Evolutionary conservation across 2,329 filamentous ascomycete species (phyloP), one percentile per base, ranked within the genome.

Genomic region (Penicillium concentricum): DNA sequence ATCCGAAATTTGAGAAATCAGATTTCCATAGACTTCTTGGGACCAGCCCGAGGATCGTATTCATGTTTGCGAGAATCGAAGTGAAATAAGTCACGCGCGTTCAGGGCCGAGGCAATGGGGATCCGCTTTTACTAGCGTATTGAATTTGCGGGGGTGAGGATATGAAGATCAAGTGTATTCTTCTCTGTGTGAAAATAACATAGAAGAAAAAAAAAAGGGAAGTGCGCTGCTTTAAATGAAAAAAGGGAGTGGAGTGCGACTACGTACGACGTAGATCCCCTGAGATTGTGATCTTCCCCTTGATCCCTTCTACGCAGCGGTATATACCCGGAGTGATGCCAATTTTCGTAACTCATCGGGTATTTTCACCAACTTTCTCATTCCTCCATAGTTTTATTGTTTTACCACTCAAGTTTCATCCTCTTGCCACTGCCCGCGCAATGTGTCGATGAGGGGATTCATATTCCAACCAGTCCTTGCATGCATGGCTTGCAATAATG

Each of bases 401-500:
- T n/a, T n/a, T n/a, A n/a, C n/a, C n/a, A 5, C 12, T 32, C 13
- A 35, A n/a, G 28, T 22, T 22, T 47, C 56, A 9, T 57, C 55
- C 20, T 64, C 65, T 18, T 60, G 50, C 65, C 67, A 69, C 37
- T 68, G 66, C 28, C 58, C 51, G 26, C 58, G 54, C n/a, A 69
- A 53, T 38, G 61, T 59, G 10, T 58, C 39, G n/a, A 69, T 60
- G 34, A 66, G 52, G n/a, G 49, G 43, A 28, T 62, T 50, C 58
- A 67, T 67, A 46, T 67, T 66, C 66, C 66, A 69, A n/a, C 67
- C 63, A 22, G 65, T 68, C 30, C 62, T 67, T 32, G 54, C 50
- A 48, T 66, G 54, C 56, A 68, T 64, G 15, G 64, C 61, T 22
- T 39, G 52, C 15, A 67, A 56, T 22, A 68, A 38, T 32, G 26